These are phyloP conservation scores for Herpetomonas tarakana DNA, from an alignment of 208 protist genomes.

Conservation along the genomic window DNA sequence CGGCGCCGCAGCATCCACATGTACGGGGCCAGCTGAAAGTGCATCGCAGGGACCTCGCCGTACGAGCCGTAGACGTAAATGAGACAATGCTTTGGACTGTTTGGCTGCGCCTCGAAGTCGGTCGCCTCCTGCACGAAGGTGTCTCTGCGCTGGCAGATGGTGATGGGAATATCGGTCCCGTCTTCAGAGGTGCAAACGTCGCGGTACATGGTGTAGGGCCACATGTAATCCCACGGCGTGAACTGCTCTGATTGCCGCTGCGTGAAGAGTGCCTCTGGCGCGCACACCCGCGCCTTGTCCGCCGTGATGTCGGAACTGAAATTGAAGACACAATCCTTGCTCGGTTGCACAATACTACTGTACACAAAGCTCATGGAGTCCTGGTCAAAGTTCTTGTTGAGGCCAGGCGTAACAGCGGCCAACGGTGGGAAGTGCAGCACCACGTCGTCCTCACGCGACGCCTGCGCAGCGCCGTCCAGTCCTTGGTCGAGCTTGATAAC, in stretches of 20 bases:
- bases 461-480: constrained; percentile 51
- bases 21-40: constrained; percentile 92
- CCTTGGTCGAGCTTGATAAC: constrained; percentile 80
- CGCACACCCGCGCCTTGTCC: constrained; percentile 50
- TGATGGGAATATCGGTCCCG: constrained; percentile 86
- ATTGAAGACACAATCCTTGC: constrained; percentile 79
- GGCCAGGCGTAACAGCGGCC: constrained; percentile 63
- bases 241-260: constrained; percentile 90
- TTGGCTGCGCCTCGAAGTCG: constrained; percentile 86
- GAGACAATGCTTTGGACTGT: constrained; percentile 85
- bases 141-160: constrained; percentile 85
- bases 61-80: constrained; percentile 92
- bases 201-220: constrained; percentile 90
- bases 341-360: constrained; percentile 81
- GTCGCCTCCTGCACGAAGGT: constrained; percentile 88
- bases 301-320: constrained; percentile 82
- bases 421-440: constrained; percentile 88
- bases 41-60: constrained; percentile 88
- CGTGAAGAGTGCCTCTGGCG: constrained; percentile 81
- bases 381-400: constrained; percentile 91
- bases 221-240: constrained; percentile 93
- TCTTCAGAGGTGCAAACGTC: constrained; percentile 82
- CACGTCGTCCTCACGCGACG: constrained; percentile 57
- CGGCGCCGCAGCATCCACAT: constrained; percentile 91
- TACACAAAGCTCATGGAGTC: constrained; percentile 88